phyloP scores from a whole-genome alignment of 768 basidiomycete species.

The Podaxis sp. region DNA sequence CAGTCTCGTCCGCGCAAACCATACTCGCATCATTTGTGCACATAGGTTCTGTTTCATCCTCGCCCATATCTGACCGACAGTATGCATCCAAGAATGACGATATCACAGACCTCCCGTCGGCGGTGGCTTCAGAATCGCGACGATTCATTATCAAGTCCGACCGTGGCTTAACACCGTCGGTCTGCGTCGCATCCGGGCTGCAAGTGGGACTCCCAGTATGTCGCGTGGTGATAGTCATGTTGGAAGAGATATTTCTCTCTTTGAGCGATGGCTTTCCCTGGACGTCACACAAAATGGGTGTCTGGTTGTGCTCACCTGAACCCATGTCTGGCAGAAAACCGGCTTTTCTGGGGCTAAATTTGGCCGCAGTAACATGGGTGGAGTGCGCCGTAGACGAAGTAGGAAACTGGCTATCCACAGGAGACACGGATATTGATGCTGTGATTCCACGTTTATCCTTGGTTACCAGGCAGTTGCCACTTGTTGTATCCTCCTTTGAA shows the following conservation, averaged over 20 bases:
- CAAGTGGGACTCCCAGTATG: background rate
- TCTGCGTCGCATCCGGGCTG: background rate
- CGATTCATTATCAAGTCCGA: background rate
- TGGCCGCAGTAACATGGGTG: background rate
- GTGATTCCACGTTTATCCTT: background rate
- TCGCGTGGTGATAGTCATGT: background rate
- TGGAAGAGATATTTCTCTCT: background rate
- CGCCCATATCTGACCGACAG: slow-evolving; percentile 2
- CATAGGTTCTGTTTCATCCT: background rate
- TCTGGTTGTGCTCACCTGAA: background rate
- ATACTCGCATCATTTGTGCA: background rate
- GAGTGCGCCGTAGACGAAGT: background rate
- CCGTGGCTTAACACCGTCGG: background rate
- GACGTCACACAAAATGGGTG: background rate
- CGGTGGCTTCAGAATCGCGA: background rate
- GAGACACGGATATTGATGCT: background rate
- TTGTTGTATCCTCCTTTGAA: background rate
- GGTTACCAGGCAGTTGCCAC: background rate
- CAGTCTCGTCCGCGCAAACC: background rate
- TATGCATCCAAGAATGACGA: slow-evolving; percentile 7
- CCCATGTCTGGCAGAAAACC: background rate
- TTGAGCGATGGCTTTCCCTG: background rate
- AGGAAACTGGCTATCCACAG: background rate
- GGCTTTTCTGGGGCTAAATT: no score
- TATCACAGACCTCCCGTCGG: slow-evolving; percentile 2